Evolutionary conservation across 768 basidiomycete species (phyloP).

Genomic region (Dacryopinax spathularia): DNA sequence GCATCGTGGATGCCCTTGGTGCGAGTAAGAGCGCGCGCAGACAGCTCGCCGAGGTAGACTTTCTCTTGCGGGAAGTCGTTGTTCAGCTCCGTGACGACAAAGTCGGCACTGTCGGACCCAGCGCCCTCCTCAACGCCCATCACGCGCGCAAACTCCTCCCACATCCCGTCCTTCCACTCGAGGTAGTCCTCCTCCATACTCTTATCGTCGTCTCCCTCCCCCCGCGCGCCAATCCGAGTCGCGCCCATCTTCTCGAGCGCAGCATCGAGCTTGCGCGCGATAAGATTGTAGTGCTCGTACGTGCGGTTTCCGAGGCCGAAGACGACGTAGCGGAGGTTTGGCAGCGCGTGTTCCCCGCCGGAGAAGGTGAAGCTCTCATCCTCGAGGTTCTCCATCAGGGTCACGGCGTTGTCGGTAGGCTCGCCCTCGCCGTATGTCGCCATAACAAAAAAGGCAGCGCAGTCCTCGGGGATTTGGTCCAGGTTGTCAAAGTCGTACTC

Average conservation of each 20-base stretch:
- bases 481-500: constrained; percentile 98
- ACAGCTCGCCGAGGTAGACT: constrained; percentile 91
- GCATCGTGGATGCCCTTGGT: constrained; percentile 95
- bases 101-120: constrained; percentile 88
- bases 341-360: constrained; percentile 57
- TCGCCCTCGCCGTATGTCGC: constrained; percentile 99
- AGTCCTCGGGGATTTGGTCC: constrained; percentile 77
- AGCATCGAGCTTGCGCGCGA: constrained; percentile 64
- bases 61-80: constrained; percentile 60
- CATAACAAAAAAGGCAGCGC: constrained; percentile 85
- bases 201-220: constrained; percentile 98
- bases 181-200: constrained; percentile 99
- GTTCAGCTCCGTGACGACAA: constrained; percentile 71
- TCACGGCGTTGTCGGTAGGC: constrained; percentile 93
- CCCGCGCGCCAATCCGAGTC: constrained; percentile 68
- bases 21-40: constrained; percentile 80
- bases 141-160: constrained; percentile 68
- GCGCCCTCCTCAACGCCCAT: constrained; percentile 92
- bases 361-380: constrained; percentile 81
- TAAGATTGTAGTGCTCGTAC: constrained; percentile 93
- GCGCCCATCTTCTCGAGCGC: constrained; percentile 68
- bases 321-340: constrained; percentile 84
- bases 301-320: constrained; percentile 88
- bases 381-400: constrained; percentile 80
- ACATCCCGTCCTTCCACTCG: constrained; percentile 98